phyloP scores from a whole-genome alignment of 495 filamentous ascomycete genomes.

The Lineolata rhizophorae region DNA sequence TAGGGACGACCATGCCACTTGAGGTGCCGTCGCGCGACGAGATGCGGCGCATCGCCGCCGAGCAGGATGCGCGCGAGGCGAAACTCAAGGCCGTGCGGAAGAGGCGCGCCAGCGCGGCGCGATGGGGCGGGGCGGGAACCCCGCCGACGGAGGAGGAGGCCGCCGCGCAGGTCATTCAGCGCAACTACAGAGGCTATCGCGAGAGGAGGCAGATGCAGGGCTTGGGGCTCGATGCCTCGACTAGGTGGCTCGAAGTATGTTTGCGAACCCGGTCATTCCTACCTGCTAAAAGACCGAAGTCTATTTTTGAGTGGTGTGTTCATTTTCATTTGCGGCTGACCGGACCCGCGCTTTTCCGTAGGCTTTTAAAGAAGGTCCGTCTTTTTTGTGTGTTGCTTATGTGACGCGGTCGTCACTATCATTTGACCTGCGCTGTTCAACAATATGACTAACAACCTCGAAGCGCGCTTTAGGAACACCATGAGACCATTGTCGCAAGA shows the following conservation, averaged over 20 bases:
- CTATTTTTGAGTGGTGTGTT: not conserved
- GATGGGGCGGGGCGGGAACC: not conserved
- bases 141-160: not conserved
- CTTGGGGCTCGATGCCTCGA: constrained; percentile 38
- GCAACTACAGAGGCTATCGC: constrained; percentile 49
- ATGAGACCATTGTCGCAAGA: not conserved
- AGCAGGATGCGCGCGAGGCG: no score
- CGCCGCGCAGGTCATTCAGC: constrained; percentile 16
- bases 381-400: no score
- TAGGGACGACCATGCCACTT: no score
- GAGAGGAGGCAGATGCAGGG: constrained; percentile 42
- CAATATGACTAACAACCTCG: constrained; percentile 6
- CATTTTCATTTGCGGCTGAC: not conserved
- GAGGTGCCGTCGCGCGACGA: no score
- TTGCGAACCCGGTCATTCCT: constrained; percentile 5
- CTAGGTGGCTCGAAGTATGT: constrained; percentile 41
- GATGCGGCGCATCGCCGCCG: no score
- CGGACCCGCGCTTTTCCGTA: no score
- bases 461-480: not conserved
- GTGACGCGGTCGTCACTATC: no score
- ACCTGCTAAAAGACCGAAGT: not conserved
- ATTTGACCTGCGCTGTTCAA: not conserved
- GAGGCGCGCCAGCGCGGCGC: not conserved
- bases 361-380: no score
- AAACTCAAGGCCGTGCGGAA: not conserved